Percentiles rank a stretch among this genome's conserved stretches.
Conservation (phyloP, 2,329 filamentous ascomycete genomes). For the Colletotrichum simmondsii region DNA sequence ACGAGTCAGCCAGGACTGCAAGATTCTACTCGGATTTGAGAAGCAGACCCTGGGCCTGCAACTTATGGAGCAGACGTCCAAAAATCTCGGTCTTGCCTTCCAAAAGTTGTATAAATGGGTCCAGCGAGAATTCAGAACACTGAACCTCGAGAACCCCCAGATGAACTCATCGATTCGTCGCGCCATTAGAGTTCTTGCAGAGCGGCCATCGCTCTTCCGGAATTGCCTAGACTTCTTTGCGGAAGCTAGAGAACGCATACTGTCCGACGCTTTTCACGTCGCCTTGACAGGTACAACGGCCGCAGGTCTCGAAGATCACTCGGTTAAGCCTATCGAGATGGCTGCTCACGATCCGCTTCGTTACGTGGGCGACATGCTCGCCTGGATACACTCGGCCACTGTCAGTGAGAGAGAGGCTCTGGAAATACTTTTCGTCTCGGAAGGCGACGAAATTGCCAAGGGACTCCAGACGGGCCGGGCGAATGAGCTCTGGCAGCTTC, state of each 20-base stretch:
- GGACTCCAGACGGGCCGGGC: constrained; percentile 83
- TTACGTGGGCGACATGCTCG: constrained; percentile 96
- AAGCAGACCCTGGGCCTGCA: constrained; percentile 89
- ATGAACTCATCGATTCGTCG: constrained; percentile 87
- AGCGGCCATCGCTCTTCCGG: constrained; percentile 90
- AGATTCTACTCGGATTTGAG: constrained; percentile 88
- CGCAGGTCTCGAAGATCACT: constrained; percentile 67
- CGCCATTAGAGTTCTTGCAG: constrained; percentile 87
- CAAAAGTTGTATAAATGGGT: constrained; percentile 98
- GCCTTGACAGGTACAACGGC: constrained; percentile 81
- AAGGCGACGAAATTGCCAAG: constrained; percentile 87
- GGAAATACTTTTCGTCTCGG: constrained; percentile 89
- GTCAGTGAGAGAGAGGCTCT: constrained; percentile 94
- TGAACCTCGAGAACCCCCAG: constrained; percentile 94
- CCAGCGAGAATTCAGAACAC: constrained; percentile 88
- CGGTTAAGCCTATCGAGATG: constrained; percentile 91
- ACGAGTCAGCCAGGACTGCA: constrained; percentile 87
- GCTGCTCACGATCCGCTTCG: constrained; percentile 90
- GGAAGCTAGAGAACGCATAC: constrained; percentile 85
- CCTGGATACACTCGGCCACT: constrained; percentile 93
- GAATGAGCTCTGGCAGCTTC: constrained; percentile 84
- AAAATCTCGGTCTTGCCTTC: constrained; percentile 87
- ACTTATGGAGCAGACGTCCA: constrained; percentile 90
- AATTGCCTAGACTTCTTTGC: constrained; percentile 94
- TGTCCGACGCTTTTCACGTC: constrained; percentile 89